Conservation (phyloP, 441 rosid species). For the Populus hybrid region DNA sequence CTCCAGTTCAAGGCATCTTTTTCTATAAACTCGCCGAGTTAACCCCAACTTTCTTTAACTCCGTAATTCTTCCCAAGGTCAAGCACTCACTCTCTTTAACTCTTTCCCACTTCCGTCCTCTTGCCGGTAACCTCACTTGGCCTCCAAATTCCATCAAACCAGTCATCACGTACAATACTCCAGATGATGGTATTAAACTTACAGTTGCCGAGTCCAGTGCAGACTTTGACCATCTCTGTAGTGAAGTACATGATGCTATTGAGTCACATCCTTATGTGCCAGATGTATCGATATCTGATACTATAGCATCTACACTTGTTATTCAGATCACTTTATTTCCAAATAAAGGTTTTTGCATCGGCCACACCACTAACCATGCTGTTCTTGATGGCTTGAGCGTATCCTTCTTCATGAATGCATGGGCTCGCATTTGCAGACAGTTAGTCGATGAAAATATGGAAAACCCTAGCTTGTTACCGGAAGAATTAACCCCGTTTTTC, state of each 20-base stretch:
- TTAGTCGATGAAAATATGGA: neutral
- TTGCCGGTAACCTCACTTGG: constrained; percentile 34
- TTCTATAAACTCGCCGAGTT: constrained; percentile 23
- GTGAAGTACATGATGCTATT: constrained; percentile 10
- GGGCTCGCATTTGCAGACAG: constrained; percentile 24
- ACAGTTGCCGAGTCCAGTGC: constrained; percentile 28
- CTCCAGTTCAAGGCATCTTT: constrained; percentile 27
- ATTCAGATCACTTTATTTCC: constrained; percentile 40
- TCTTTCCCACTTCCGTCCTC: constrained; percentile 12
- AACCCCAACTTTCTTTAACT: constrained; percentile 26
- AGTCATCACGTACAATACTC: constrained; percentile 13
- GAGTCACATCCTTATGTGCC: constrained; percentile 29
- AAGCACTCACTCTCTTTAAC: constrained; percentile 31
- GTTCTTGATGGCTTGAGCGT: constrained; percentile 30
- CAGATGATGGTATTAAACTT: constrained; percentile 31
- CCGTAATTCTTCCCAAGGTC: constrained; percentile 37
- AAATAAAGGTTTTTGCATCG: constrained; percentile 32
- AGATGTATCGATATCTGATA: constrained; percentile 16
- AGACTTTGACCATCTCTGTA: constrained; percentile 18
- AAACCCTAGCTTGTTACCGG: constrained; percentile 2
- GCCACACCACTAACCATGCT: constrained; percentile 30
- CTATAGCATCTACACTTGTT: constrained; percentile 18
- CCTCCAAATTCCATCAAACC: constrained; percentile 18
- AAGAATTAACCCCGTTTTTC: constrained; percentile 24
- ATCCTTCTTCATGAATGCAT: constrained; percentile 31